Percentiles rank a stretch among this genome's conserved stretches.
These are phyloP conservation scores for Aquilaria agallochum DNA, from an alignment of 441 rosid genomes.

Conservation along the genomic window DNA sequence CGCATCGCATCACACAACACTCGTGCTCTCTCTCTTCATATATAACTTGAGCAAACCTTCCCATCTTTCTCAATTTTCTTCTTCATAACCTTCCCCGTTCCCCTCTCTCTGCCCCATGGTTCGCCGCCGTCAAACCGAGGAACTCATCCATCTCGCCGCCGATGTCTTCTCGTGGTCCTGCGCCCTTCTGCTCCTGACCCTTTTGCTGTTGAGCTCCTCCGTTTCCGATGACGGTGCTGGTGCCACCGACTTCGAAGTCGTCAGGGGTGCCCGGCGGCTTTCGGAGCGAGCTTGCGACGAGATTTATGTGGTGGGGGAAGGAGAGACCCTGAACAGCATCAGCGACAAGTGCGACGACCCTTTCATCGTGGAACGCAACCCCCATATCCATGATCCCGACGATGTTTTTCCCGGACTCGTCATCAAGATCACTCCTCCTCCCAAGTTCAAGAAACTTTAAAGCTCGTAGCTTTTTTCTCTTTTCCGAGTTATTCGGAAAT, in stretches of 20 bases:
- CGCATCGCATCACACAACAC: slow-evolving; percentile 13
- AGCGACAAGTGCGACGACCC: slow-evolving; percentile 61
- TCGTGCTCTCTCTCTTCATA: slow-evolving; percentile 2
- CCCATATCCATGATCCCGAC: slow-evolving; percentile 65
- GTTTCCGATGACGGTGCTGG: slow-evolving; percentile 1
- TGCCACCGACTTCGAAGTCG: not conserved
- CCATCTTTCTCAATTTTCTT: not conserved
- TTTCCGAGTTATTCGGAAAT: too few species aligned
- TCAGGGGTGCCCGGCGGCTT: slow-evolving; percentile 16
- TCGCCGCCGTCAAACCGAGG: not conserved
- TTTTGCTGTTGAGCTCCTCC: slow-evolving; percentile 24
- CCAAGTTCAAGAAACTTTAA: too few species aligned
- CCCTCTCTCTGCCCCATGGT: slow-evolving; percentile 11
- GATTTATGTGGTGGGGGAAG: slow-evolving; percentile 52
- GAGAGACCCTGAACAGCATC: slow-evolving; percentile 56
- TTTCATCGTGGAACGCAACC: slow-evolving; percentile 53
- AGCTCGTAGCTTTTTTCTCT: too few species aligned
- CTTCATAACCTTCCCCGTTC: not conserved
- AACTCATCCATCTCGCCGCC: slow-evolving; percentile 17
- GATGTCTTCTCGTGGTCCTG: slow-evolving; percentile 39
- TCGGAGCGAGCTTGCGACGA: slow-evolving; percentile 38
- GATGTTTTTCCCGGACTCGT: slow-evolving; percentile 63
- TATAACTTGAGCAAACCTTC: not conserved
- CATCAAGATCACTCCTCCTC: slow-evolving; percentile 40
- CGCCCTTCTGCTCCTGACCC: slow-evolving; percentile 26